These are phyloP conservation scores for Leptodontidium sp. DNA, from an alignment of 2,329 filamentous ascomycete genomes.

Conservation along the genomic window DNA sequence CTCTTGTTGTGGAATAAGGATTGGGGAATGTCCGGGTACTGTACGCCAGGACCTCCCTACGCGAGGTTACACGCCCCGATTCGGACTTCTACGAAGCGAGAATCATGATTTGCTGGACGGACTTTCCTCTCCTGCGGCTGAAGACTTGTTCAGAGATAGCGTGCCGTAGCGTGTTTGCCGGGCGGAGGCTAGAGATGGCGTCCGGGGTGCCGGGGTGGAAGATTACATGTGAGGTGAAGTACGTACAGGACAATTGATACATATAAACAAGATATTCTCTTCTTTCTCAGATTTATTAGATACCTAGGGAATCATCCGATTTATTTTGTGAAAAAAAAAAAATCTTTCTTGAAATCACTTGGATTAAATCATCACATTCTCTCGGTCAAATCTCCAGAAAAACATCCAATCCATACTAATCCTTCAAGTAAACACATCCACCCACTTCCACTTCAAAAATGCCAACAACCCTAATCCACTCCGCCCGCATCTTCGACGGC, in stretches of 20 bases:
- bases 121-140: background rate
- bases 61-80: background rate
- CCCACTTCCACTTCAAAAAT: background rate
- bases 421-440: background rate
- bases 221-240: too few relatives aligned
- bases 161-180: background rate
- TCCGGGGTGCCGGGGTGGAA: too few relatives aligned
- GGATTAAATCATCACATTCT: too few relatives aligned
- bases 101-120: background rate
- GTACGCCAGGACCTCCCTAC: background rate
- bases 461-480: conserved; percentile 46
- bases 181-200: background rate
- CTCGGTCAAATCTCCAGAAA: too few relatives aligned
- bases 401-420: background rate
- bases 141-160: too few relatives aligned
- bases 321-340: too few relatives aligned
- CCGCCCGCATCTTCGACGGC: conserved; percentile 22
- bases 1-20: too few relatives aligned
- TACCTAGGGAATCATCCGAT: too few relatives aligned
- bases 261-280: too few relatives aligned
- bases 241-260: background rate
- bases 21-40: background rate
- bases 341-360: too few relatives aligned
- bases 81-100: background rate
- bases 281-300: too few relatives aligned